Base-by-base conservation (phyloP, 176 grass and related monocot species). In the Phyllostachys edulis region DNA sequence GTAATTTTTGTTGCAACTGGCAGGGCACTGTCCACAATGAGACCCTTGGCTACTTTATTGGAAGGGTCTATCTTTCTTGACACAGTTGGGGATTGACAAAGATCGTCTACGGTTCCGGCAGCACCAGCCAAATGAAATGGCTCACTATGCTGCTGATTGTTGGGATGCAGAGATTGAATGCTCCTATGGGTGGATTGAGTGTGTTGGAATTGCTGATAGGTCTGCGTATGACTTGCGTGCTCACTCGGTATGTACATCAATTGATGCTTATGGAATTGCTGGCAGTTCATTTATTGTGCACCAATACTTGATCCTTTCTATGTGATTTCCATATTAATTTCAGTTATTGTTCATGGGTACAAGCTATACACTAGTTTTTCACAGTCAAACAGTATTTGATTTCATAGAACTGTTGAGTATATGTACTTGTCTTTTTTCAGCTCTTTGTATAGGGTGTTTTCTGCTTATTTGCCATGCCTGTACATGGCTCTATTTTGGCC, bases 111-210 rank as follows among this genome's bases (percentile, higher is more conserved):
- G 92, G 21, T 97, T 97, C 82, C 85, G 95, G 79, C 95, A 97
- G 69, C 95, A 97, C 71, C 73, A 94, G 50, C 92, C 92, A 38
- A 97, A 97, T 87, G 95, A 97, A 86, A 97, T 97, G 95, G 95
- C 95, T 44, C 95, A 97, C 79, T 97, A 97, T 86, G 95, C 95
- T 84, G 95, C 90, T 61, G 95, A 97, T 88, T 97, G 92, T 47
- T 97, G 95, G 95, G 95, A 97, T 93, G 95, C 95, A 24, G 95
- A 97, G 80, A 97, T 97, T 23, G 95, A 97, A 27, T 97, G 95
- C 82, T 97, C 95, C 4, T 94, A 94, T 82, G 95, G 95, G 24
- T 97, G 95, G 95, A 97, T 97, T 59, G 93, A 98, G 77, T 98
- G 96, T 83, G 96, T 98, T 87, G 96, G 96, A 79, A 98, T 98